Percentiles rank a stretch among this genome's conserved stretches.
Conservation (phyloP, 345 rosid species). For the Sapria himalayana region DNA sequence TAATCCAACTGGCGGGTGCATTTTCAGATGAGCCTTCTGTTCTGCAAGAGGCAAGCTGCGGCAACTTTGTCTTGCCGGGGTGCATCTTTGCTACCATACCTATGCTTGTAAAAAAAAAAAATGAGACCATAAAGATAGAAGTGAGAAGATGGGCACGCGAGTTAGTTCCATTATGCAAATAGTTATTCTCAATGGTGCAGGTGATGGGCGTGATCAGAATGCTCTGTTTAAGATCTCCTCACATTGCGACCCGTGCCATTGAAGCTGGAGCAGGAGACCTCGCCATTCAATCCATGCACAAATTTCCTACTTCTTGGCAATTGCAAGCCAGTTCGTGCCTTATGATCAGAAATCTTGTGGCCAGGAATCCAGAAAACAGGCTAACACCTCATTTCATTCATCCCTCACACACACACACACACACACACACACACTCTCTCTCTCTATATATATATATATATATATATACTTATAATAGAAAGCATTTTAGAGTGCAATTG, state of each 20-base stretch:
- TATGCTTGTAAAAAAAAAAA: too few relatives aligned
- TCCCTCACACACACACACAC: not conserved
- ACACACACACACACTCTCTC: too few relatives aligned
- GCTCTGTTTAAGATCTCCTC: constrained; percentile 73
- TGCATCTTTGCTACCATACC: too few relatives aligned
- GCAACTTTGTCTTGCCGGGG: too few relatives aligned
- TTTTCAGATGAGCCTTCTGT: constrained; percentile 69
- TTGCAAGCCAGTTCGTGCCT: constrained; percentile 62
- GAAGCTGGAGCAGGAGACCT: constrained; percentile 93
- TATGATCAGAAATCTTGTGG: constrained; percentile 82
- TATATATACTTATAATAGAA: too few relatives aligned
- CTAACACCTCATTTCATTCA: not conserved
- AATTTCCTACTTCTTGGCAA: constrained; percentile 44
- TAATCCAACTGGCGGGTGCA: constrained; percentile 43
- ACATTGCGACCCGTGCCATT: constrained; percentile 58
- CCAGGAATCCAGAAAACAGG: constrained; percentile 77
- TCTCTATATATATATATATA: too few relatives aligned
- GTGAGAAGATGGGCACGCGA: too few relatives aligned
- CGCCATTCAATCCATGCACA: constrained; percentile 71
- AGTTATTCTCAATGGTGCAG: constrained; percentile 17
- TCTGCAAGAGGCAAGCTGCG: constrained; percentile 52
- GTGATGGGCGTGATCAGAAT: constrained; percentile 56
- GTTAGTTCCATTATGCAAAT: not conserved
- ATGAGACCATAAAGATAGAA: too few relatives aligned
- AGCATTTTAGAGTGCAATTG: too few relatives aligned